phyloP scores from a whole-genome alignment of 768 basidiomycete genomes.

The Chalciporus sphaerocephalus region DNA sequence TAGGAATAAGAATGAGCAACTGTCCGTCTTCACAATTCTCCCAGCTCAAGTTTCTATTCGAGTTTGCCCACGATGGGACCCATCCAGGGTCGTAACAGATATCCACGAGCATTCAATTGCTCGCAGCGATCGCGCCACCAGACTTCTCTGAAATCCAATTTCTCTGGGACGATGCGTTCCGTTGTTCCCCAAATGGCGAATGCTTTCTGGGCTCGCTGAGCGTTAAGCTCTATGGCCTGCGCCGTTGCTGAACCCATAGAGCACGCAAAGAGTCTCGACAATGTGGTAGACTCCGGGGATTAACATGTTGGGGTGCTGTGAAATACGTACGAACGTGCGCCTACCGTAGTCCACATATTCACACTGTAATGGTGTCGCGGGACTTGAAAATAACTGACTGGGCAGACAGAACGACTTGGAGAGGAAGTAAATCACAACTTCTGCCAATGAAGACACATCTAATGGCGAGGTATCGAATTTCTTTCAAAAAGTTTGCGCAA shows the following conservation, averaged over 20 bases:
- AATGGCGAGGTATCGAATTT: too few species aligned
- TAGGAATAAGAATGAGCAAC: not conserved
- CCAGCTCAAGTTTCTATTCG: not conserved
- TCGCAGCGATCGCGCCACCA: slow-evolving; percentile 25
- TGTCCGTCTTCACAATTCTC: slow-evolving; percentile 15
- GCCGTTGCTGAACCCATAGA: not conserved
- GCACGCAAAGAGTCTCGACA: not conserved
- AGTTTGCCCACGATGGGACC: slow-evolving; percentile 32
- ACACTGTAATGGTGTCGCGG: not conserved
- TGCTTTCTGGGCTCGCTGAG: not conserved
- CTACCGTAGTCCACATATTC: not conserved
- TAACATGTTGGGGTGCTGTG: too few species aligned
- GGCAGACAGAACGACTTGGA: too few species aligned
- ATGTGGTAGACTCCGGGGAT: too few species aligned
- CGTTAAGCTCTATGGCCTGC: not conserved
- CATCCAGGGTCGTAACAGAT: slow-evolving; percentile 30
- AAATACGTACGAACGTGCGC: slow-evolving; percentile 13
- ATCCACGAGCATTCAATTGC: slow-evolving; percentile 31
- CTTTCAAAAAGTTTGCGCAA: too few species aligned
- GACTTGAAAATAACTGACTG: too few species aligned
- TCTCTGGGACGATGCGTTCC: not conserved
- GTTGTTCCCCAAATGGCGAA: not conserved
- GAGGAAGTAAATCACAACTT: not conserved
- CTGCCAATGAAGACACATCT: too few species aligned
- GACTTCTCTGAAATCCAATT: not conserved